Evolutionary conservation across 192 early-diverging fungal genomes (phyloP).

Genomic region (Entomortierella chlamydospora): DNA sequence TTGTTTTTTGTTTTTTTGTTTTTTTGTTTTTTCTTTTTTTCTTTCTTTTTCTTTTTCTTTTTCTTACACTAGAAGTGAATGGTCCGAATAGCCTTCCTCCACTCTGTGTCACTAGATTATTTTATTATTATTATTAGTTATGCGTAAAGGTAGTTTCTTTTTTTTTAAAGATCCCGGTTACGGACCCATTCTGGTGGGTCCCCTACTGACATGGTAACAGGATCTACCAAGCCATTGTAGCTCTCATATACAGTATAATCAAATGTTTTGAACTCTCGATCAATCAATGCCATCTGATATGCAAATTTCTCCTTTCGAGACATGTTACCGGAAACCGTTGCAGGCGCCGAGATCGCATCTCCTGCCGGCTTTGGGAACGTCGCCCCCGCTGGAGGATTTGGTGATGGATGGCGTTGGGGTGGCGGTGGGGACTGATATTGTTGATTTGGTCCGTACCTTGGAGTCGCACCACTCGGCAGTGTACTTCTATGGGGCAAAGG

Average conservation of each 20-base stretch:
- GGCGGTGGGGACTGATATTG: constrained; percentile 13
- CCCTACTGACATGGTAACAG: constrained; percentile 65
- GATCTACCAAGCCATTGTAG: constrained; percentile 75
- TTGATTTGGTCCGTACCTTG: not conserved
- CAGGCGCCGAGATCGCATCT: constrained; percentile 2
- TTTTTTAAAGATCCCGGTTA: constrained; percentile 27
- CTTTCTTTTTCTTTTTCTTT: too few relatives aligned
- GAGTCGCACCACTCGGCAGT: not conserved
- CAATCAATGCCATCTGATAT: constrained; percentile 76
- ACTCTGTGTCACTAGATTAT: too few relatives aligned
- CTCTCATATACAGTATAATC: constrained; percentile 86
- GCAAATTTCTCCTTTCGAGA: constrained; percentile 60
- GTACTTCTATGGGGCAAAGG: constrained; percentile 4
- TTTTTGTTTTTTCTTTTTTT: too few relatives aligned
- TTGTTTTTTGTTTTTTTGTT: too few relatives aligned
- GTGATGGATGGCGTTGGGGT: constrained; percentile 14
- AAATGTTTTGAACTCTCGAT: constrained; percentile 79
- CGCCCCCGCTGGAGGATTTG: not conserved
- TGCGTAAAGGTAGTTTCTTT: too few relatives aligned
- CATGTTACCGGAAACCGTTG: constrained; percentile 35
- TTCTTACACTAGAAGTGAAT: too few relatives aligned
- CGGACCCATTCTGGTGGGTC: constrained; percentile 78
- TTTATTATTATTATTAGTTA: too few relatives aligned
- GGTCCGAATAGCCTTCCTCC: too few relatives aligned
- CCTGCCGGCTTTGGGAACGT: not conserved